phyloP scores from a whole-genome alignment of 176 grass and related monocot genomes.

The Ananas comosus region DNA sequence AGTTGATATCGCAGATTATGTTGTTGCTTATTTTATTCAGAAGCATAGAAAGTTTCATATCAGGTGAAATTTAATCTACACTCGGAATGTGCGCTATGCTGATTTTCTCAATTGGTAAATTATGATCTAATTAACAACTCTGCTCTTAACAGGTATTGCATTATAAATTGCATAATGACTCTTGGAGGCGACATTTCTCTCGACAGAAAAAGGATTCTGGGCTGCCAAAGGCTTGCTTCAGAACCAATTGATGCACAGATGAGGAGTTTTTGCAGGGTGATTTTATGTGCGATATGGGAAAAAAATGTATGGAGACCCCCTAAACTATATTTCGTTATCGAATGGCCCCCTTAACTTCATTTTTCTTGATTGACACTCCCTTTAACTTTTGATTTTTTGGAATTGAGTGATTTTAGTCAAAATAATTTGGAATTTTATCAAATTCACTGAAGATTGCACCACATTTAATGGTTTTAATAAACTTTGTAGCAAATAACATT shows the following conservation, averaged over 20 bases:
- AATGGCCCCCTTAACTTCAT: too few species aligned
- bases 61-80: not conserved
- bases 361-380: too few species aligned
- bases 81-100: not conserved
- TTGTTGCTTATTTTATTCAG: not conserved
- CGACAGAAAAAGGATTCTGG: conserved; percentile 37
- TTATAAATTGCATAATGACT: conserved; percentile 94
- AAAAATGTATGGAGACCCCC: too few species aligned
- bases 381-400: too few species aligned
- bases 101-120: not conserved
- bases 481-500: too few species aligned
- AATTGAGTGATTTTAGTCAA: too few species aligned
- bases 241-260: conserved; percentile 21
- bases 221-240: conserved; percentile 46
- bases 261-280: too few species aligned
- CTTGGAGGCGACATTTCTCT: conserved; percentile 54
- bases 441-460: too few species aligned
- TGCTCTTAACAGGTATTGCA: conserved; percentile 50
- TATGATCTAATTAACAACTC: not conserved
- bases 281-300: too few species aligned
- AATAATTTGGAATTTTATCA: too few species aligned
- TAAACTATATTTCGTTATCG: too few species aligned
- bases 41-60: not conserved
- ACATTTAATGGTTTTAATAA: too few species aligned
- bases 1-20: not conserved